Conservation (phyloP, 1,284 basidiomycete species). For the Heterobasidion irregulare region DNA sequence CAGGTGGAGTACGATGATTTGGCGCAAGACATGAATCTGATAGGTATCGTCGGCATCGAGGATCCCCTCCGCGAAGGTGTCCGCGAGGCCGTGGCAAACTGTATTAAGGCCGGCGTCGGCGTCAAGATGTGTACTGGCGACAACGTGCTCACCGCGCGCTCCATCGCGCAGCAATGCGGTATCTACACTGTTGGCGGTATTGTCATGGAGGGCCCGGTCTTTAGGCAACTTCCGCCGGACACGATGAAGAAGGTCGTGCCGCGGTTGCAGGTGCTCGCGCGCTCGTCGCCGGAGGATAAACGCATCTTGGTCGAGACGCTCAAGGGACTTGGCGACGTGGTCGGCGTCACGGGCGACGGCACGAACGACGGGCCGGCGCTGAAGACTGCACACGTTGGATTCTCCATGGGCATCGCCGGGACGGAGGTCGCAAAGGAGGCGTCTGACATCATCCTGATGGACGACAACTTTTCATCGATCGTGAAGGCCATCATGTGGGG, state of each 20-base stretch:
- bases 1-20: slow-evolving; percentile 68
- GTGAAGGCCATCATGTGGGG: slow-evolving; percentile 99
- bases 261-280: slow-evolving; percentile 74
- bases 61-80: slow-evolving; percentile 93
- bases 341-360: slow-evolving; percentile 97
- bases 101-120: slow-evolving; percentile 84
- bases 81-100: slow-evolving; percentile 79
- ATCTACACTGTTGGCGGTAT: slow-evolving; percentile 90
- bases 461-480: slow-evolving; percentile 95
- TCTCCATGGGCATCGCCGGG: slow-evolving; percentile 98
- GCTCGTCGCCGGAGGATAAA: slow-evolving; percentile 98
- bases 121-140: slow-evolving; percentile 99
- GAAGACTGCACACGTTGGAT: slow-evolving; percentile 91
- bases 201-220: slow-evolving; percentile 92
- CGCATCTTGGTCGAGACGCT: slow-evolving; percentile 85
- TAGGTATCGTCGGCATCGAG: slow-evolving; percentile 90
- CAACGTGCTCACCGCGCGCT: slow-evolving; percentile 89
- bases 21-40: slow-evolving; percentile 70
- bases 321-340: slow-evolving; percentile 84
- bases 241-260: slow-evolving; percentile 62
- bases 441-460: slow-evolving; percentile 98
- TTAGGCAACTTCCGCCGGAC: slow-evolving; percentile 46
- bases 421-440: slow-evolving; percentile 99
- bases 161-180: slow-evolving; percentile 77
- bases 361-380: slow-evolving; percentile 97